Evolutionary conservation across 768 basidiomycete species (phyloP), one percentile per base, ranked within the genome.

Genomic region (Tricholoma terreum): DNA sequence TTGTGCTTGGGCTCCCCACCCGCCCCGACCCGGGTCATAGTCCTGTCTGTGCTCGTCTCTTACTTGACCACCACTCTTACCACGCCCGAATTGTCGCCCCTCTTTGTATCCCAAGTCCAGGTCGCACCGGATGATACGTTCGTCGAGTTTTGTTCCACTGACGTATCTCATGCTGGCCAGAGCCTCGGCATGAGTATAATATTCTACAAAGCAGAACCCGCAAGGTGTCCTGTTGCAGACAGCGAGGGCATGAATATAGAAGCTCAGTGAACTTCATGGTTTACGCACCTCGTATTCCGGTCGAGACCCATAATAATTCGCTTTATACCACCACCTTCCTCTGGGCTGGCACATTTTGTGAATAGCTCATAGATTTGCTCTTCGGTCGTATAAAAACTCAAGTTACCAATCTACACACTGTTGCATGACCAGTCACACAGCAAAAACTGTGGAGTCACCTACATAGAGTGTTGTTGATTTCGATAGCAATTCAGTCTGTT

Each of bases 61-160:
- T 52, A 95, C 90, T 78, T 97, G 95, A 2, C 97, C 97, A 31
- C 97, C 97, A 62, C 92, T 95, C 73, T 95, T 98, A 24, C 97
- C 97, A 59, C 97, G 80, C 30, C 97, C 97, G 61, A 98, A 99
- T 73, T 99, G 97, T 60, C 97, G 79, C 12, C 96, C 96, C 68
- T 99, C 97, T 67, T 86, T 86, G 74, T 98, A 99, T 6, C 97
- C 97, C 24, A 94, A 80, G 77, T 99, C 97, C 67, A 99, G 77
- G 77, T 99, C 97, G 67, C 95, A 98, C 48, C 97, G 90, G 61
- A 99, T 96, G 64, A 99, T 92, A 33, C 97, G 90, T 74, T 99
- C 97, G 73, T 99, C 97, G 19, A 99, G 85, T 76, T 98, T 98
- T 34, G 95, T 94, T n/a, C 96, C 97, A 51, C 91, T 94, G 65